Percentiles rank a stretch among this genome's conserved stretches.
Conservation (phyloP, 495 filamentous ascomycete species). For the Talaromyces thailandensis region DNA sequence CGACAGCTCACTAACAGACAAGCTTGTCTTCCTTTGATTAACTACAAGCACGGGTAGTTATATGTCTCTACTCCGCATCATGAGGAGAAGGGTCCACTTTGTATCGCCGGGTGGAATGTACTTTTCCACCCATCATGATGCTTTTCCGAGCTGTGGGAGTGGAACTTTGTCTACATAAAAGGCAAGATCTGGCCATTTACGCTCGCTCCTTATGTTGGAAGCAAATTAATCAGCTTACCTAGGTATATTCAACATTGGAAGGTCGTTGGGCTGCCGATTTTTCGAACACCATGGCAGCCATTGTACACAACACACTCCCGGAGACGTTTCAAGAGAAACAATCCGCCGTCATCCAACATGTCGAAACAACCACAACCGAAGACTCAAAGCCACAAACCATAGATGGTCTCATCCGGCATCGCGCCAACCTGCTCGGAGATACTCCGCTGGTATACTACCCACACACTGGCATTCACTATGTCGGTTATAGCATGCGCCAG, state of each 20-base stretch:
- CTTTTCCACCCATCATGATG: slow-evolving; percentile 1
- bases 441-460: slow-evolving; percentile 1
- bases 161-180: not conserved
- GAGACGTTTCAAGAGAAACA: not conserved
- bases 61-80: not conserved
- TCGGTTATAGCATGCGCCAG: slow-evolving; percentile 2
- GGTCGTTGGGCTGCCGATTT: too few species aligned
- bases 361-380: not conserved
- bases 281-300: not conserved
- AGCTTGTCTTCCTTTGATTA: not conserved
- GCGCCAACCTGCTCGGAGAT: slow-evolving; percentile 1
- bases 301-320: not conserved
- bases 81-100: not conserved
- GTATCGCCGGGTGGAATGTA: not conserved
- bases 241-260: too few species aligned
- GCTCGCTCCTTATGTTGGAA: not conserved
- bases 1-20: not conserved
- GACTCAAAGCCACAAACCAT: not conserved
- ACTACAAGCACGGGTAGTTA: not conserved
- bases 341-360: not conserved
- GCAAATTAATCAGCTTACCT: not conserved
- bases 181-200: not conserved
- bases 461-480: slow-evolving; percentile 1
- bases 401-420: not conserved
- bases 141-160: not conserved